A percentile compares a stretch with the other conserved stretches of the same genome.
Conservation (phyloP, 257 asterid genomes). For the Ehretia macrophylla region DNA sequence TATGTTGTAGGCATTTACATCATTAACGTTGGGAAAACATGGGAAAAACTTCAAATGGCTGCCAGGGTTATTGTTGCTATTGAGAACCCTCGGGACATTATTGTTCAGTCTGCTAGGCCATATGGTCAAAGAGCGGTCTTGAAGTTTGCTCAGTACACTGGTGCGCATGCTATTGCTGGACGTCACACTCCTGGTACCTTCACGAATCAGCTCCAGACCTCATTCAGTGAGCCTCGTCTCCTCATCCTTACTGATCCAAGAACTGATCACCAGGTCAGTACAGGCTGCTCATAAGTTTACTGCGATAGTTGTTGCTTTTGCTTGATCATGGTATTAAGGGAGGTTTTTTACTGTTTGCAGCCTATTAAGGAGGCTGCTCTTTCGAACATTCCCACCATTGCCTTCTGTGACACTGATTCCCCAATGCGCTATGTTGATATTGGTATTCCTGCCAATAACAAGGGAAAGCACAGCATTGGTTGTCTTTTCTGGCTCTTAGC, state of each 20-base stretch:
- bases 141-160: conserved; percentile 41
- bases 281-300: background rate
- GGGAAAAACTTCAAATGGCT: conserved; percentile 39
- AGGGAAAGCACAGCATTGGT: conserved; percentile 38
- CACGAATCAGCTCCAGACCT: conserved; percentile 39
- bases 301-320: no score
- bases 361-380: conserved; percentile 40
- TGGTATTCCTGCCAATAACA: conserved; percentile 42
- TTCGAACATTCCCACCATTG: conserved; percentile 35
- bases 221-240: conserved; percentile 40
- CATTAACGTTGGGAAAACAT: conserved; percentile 33
- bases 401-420: conserved; percentile 39
- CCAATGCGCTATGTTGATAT: conserved; percentile 38
- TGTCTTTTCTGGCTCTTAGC: conserved; percentile 39
- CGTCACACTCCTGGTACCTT: conserved; percentile 41
- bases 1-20: conserved; percentile 29
- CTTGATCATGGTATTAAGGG: background rate
- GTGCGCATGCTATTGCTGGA: conserved; percentile 32
- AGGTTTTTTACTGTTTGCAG: conserved; percentile 16
- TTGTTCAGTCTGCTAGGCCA: conserved; percentile 43
- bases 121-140: conserved; percentile 43
- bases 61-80: conserved; percentile 42
- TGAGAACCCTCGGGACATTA: conserved; percentile 40
- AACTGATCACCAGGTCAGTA: conserved; percentile 34
- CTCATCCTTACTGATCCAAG: conserved; percentile 42